Percentiles rank a stretch among this genome's conserved stretches.
Conservation (phyloP, 257 asterid species). For the Verbascum thapsus region DNA sequence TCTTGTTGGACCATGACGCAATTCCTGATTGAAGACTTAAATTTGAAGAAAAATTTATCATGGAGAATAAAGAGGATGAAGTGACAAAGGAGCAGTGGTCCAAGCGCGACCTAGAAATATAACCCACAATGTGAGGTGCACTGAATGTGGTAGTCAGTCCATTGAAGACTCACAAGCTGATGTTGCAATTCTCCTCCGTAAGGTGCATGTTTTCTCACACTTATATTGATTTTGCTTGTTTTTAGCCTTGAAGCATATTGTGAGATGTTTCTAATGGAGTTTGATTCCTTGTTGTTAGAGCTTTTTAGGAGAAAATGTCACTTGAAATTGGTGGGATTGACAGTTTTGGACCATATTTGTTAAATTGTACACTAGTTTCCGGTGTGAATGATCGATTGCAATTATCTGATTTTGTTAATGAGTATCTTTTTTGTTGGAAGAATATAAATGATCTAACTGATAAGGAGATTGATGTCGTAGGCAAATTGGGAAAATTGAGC, state of each 20-base stretch:
- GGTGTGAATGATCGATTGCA: not conserved
- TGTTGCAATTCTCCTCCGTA: slow-evolving; percentile 81
- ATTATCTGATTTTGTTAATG: slow-evolving; percentile 12
- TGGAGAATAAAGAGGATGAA: slow-evolving; percentile 61
- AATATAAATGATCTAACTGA: not conserved
- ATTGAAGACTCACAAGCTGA: slow-evolving; percentile 98
- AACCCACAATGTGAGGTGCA: slow-evolving; percentile 94
- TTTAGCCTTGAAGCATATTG: not conserved
- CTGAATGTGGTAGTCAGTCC: slow-evolving; percentile 96
- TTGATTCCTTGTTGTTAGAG: slow-evolving; percentile 5
- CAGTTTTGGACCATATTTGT: not conserved
- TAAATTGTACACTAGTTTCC: not conserved
- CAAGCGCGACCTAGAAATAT: slow-evolving; percentile 91
- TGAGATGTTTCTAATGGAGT: slow-evolving; percentile 17
- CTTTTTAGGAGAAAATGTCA: slow-evolving; percentile 1
- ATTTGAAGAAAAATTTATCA: slow-evolving; percentile 27
- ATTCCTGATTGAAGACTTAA: slow-evolving; percentile 20
- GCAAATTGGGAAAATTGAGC: slow-evolving; percentile 17
- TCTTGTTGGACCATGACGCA: slow-evolving; percentile 2
- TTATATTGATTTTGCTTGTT: not conserved
- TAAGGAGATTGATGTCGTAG: slow-evolving; percentile 17
- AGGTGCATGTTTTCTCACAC: slow-evolving; percentile 44
- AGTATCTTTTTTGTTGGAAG: not conserved
- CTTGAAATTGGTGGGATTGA: slow-evolving; percentile 16
- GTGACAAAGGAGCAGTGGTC: slow-evolving; percentile 57